Conservation (phyloP, 2,329 filamentous ascomycete species). For the Fusarium sp. region DNA sequence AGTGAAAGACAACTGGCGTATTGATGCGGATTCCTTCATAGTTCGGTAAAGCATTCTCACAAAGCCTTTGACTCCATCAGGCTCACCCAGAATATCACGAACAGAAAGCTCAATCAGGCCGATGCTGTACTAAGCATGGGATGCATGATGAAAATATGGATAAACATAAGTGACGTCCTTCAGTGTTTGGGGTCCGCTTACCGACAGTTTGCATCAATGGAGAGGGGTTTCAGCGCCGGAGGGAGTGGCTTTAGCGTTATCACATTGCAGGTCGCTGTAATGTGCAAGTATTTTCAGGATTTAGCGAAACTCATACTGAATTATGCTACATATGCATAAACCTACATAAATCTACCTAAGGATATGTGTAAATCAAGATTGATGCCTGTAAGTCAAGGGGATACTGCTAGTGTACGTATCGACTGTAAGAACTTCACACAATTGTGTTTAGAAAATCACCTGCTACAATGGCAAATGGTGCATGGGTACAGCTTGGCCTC, state of each 20-base stretch:
- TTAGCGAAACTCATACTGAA: rapidly evolving
- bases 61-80: neutral
- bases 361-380: too few species aligned
- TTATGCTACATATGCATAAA: neutral
- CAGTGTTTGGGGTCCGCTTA: rapidly evolving
- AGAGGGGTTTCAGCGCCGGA: rapidly evolving
- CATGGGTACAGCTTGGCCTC: neutral
- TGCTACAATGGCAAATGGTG: rapidly evolving
- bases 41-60: neutral
- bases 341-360: neutral
- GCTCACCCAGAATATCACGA: too few species aligned
- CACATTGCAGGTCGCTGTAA: too few species aligned
- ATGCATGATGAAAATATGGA: neutral
- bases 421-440: neutral
- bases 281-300: neutral
- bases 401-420: too few species aligned
- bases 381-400: rapidly evolving
- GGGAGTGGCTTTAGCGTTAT: neutral
- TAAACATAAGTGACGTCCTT: neutral
- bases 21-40: neutral
- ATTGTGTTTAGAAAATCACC: neutral
- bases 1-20: neutral
- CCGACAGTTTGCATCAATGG: neutral
- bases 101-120: rapidly evolving
- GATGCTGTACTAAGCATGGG: neutral